Conservation (phyloP, 495 filamentous ascomycete species). For the Penicillium macrosclerotiorum region DNA sequence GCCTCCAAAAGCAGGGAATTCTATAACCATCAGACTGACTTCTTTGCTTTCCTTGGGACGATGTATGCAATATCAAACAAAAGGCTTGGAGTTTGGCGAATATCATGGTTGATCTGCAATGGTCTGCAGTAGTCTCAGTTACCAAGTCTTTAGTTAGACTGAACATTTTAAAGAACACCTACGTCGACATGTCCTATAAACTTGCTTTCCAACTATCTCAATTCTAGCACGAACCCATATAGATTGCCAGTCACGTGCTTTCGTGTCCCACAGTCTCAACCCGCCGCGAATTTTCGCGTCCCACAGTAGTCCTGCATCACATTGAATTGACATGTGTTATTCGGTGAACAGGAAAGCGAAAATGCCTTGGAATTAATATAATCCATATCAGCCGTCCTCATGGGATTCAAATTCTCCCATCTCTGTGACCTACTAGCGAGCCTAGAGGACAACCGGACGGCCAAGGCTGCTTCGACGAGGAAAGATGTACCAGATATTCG, state of each 20-base stretch:
- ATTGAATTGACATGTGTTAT: neutral
- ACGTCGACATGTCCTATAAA: neutral
- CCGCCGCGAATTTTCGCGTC: conserved; percentile 16
- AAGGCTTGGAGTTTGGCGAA: conserved; percentile 38
- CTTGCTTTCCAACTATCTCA: neutral
- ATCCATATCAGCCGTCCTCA: conserved; percentile 17
- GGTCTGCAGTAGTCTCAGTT: neutral
- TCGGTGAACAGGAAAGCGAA: neutral
- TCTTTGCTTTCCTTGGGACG: conserved; percentile 10
- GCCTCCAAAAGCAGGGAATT: conserved; percentile 57
- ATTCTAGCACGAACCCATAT: neutral
- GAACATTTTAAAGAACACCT: neutral
- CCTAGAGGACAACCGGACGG: conserved; percentile 44
- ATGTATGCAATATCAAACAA: conserved; percentile 2
- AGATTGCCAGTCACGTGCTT: conserved; percentile 33
- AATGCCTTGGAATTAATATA: neutral
- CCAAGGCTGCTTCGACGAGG: conserved; percentile 34
- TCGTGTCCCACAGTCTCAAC: conserved; percentile 35
- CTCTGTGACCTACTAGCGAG: conserved; percentile 61
- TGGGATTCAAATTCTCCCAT: conserved; percentile 61
- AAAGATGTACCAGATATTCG: conserved; percentile 32
- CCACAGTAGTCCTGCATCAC: conserved; percentile 1
- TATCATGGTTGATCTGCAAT: conserved; percentile 3
- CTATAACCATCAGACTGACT: conserved; percentile 22
- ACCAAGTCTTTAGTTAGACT: neutral